Evolutionary conservation across 768 basidiomycete species (phyloP).

Genomic region (Boletus insuetus): DNA sequence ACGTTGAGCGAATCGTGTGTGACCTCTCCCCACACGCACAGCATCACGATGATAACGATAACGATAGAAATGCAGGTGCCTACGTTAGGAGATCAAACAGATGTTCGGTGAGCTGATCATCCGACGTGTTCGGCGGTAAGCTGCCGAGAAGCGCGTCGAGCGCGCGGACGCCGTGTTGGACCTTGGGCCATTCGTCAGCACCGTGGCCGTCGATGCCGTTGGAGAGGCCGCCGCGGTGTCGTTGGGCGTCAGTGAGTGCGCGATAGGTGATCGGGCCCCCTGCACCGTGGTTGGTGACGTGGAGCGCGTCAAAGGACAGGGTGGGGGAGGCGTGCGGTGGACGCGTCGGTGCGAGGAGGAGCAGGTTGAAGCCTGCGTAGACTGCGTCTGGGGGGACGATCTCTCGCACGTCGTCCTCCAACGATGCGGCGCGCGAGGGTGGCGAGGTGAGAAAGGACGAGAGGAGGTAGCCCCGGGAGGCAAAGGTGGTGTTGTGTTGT

Average conservation of each 20-base stretch:
- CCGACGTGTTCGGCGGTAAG: slow-evolving; percentile 38
- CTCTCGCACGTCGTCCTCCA: slow-evolving; percentile 49
- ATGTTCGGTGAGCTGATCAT: slow-evolving; percentile 51
- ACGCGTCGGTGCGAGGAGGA: slow-evolving; percentile 58
- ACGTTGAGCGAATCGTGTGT: slow-evolving; percentile 1
- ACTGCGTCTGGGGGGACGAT: slow-evolving; percentile 46
- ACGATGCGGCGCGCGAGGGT: slow-evolving; percentile 32
- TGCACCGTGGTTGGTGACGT: slow-evolving; percentile 71
- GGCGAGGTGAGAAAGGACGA: slow-evolving; percentile 64
- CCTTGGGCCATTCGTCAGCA: slow-evolving; percentile 71
- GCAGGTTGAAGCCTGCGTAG: slow-evolving; percentile 81
- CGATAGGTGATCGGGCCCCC: slow-evolving; percentile 58
- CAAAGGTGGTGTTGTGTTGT: slow-evolving; percentile 38
- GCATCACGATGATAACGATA: too few species aligned
- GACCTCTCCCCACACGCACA: too few species aligned
- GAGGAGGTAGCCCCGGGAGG: slow-evolving; percentile 65
- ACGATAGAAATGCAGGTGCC: slow-evolving; percentile 30
- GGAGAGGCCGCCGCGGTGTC: slow-evolving; percentile 59
- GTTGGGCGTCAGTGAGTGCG: slow-evolving; percentile 48
- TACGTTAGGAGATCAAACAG: slow-evolving; percentile 72
- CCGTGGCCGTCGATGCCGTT: slow-evolving; percentile 71
- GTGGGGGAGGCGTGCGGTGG: slow-evolving; percentile 18
- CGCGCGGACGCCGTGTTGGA: slow-evolving; percentile 51
- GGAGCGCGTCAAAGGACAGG: slow-evolving; percentile 49
- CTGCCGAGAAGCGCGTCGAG: slow-evolving; percentile 44